Evolutionary conservation across 2,329 filamentous ascomycete genomes (phyloP), one percentile per base, ranked within the genome.

Genomic region (Diaporthe destruens): DNA sequence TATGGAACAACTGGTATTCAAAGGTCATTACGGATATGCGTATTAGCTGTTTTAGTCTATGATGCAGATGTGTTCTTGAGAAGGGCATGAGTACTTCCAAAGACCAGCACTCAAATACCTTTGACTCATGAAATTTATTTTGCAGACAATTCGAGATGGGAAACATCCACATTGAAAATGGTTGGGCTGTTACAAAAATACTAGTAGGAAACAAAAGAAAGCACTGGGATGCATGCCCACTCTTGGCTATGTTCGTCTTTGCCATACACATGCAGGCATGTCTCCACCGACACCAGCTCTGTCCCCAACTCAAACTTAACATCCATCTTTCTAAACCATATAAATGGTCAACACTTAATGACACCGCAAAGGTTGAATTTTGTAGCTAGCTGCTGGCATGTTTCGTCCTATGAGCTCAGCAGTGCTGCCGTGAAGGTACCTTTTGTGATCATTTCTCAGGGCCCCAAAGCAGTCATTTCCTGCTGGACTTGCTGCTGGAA

Each of bases 361-460:
- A n/a, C 1, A 12, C 7, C n/a, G 6, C 3, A 34, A 8, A 18
- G 20, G n/a, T n/a, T n/a, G n/a, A 0, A 4, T 5, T n/a, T 23
- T 7, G 14, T 3, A 39, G 9, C 32, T 20, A 36, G n/a, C 34
- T 57, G 18, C 23, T 57, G 32, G 11, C 11, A 57, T 57, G 32
- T 14, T 16, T 23, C 11, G 12, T 57, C 34, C 25, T 5, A 25
- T 25, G 16, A 11, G 3, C 1, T 25, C 34, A 4, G 55, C 14
- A 5, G 5, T 25, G 20, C 5, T 25, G 11, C 9, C 20, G 14
- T 4, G 4, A 16, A 39, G 55, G 2, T 32, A 16, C 12, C 14
- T 32, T 0, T 18, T 8, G 5, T 25, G 25, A 54, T 54, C 23
- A 16, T 32, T 54, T 32, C 51, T 18, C 25, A 5, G 14, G 14